Base-by-base conservation (phyloP, 495 filamentous ascomycete genomes). In the Jackrogersella minutella region DNA sequence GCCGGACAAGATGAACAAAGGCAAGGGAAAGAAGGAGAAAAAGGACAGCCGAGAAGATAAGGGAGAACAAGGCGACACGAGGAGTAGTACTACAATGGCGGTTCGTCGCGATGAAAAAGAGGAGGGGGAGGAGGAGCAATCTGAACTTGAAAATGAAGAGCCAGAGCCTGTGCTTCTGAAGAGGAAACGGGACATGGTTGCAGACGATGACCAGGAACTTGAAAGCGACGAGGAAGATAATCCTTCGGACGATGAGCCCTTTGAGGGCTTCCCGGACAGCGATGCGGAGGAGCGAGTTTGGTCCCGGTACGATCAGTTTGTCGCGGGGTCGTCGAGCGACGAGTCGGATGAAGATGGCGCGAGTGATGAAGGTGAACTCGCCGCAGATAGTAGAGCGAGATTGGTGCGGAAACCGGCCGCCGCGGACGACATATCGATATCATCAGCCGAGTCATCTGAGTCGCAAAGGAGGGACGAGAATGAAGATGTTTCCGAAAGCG, bases 211-310 rank as follows among this genome's bases (percentile, higher is more conserved):
- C 53, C 64, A 63, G 50, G 65, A 65, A 8, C 22, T 53, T 16
- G 60, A 69, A 22, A 53, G 43, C 28, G 60, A 60, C 7, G 60
- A 66, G 4, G 63, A 73, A 0, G 66, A 64, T 28, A 63, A 54
- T 21, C 54, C 31, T 16, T 49, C 26, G 44, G 71, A 78, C 22
- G 68, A 73, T 0, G 51, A 76, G 36, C 28, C 77, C 13, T 87
- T 89, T 43, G 77, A 86, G 44, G 76, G 80, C 2, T 83, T 86
- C 31, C 71, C 90, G 0, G 87, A 82, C 16, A 79, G 81, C n/a
- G 80, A 78, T 14, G 82, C 80, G 5, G 76, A 76, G 8, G 81
- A 81, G 34, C 80, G 78, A 2, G 81, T 79, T 4, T 78, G 78
- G 13, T 77, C 73, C 19, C 70, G 73, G 14, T 78, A 76, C 51